These are phyloP conservation scores for Leishmania aethiopica DNA, from an alignment of 208 protist species.

Conservation along the genomic window DNA sequence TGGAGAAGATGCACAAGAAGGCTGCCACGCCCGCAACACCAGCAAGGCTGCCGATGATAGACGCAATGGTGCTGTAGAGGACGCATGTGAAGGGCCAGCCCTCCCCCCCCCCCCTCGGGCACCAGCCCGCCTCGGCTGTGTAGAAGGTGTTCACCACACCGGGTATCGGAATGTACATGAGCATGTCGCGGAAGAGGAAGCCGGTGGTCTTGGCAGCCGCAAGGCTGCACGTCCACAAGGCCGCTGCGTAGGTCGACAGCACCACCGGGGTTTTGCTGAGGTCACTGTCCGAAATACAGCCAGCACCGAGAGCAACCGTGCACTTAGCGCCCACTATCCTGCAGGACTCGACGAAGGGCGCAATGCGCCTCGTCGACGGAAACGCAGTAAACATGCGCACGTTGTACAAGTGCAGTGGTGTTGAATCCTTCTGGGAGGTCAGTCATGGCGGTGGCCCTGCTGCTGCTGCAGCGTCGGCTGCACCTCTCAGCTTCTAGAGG, in stretches of 20 bases:
- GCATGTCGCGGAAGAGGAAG: constrained; percentile 42
- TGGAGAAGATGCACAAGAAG: constrained; percentile 51
- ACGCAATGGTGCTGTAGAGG: constrained; percentile 57
- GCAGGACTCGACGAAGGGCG: constrained; percentile 41
- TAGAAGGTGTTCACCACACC: constrained; percentile 51
- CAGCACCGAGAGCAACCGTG: constrained; percentile 36
- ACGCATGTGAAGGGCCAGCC: constrained; percentile 45
- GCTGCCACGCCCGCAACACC: constrained; percentile 37
- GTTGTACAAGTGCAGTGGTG: constrained; percentile 34
- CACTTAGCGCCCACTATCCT: constrained; percentile 38
- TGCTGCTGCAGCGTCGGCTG: not conserved
- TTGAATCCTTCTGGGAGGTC: not conserved
- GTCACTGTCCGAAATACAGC: constrained; percentile 53
- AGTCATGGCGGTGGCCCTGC: not conserved
- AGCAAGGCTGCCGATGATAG: constrained; percentile 40
- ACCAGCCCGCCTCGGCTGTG: constrained; percentile 28
- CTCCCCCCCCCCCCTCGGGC: constrained; percentile 28
- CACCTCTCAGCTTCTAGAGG: not conserved
- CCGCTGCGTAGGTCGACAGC: constrained; percentile 26
- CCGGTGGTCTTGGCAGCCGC: constrained; percentile 47
- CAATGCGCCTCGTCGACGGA: constrained; percentile 31
- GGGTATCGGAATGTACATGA: constrained; percentile 49
- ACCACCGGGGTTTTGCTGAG: constrained; percentile 45
- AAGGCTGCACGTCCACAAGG: constrained; percentile 34
- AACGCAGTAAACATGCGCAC: constrained; percentile 13